Evolutionary conservation across 2,329 filamentous ascomycete genomes (phyloP).

Genomic region (Gliomastix tumulicola): DNA sequence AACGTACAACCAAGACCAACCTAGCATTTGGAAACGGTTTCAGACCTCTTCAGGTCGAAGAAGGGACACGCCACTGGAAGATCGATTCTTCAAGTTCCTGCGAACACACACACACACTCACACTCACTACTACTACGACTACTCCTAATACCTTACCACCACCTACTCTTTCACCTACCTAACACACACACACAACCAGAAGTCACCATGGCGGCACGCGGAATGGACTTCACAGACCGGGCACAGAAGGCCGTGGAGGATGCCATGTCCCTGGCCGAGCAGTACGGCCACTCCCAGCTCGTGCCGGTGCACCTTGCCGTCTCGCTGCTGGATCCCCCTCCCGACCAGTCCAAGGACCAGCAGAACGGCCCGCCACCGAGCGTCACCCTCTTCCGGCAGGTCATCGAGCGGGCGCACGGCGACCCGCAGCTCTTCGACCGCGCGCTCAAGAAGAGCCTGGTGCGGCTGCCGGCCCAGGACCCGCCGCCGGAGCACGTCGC

Average conservation of each 20-base stretch:
- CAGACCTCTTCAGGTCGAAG: too few relatives aligned
- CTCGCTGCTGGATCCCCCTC: conserved; percentile 67
- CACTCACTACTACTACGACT: too few relatives aligned
- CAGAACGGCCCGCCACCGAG: conserved; percentile 64
- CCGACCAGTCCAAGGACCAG: conserved; percentile 74
- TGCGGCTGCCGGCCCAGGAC: conserved; percentile 88
- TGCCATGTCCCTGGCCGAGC: conserved; percentile 78
- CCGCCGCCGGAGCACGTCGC: conserved; percentile 86
- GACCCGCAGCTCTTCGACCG: conserved; percentile 86
- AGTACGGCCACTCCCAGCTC: conserved; percentile 88
- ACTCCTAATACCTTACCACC: too few relatives aligned
- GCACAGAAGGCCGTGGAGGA: conserved; percentile 86
- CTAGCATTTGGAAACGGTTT: too few relatives aligned
- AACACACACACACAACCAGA: too few relatives aligned
- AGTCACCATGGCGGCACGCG: conserved; percentile 60
- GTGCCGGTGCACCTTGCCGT: conserved; percentile 85
- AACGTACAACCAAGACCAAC: too few relatives aligned
- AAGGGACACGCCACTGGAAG: too few relatives aligned
- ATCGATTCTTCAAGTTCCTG: too few relatives aligned
- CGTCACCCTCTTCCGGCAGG: conserved; percentile 85
- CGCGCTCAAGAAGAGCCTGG: conserved; percentile 82
- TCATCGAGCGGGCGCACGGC: conserved; percentile 87
- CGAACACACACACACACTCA: too few relatives aligned
- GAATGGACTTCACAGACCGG: conserved; percentile 93
- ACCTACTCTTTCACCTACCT: too few relatives aligned